Percentiles rank a stretch among this genome's conserved stretches.
Conservation (phyloP, 2,329 filamentous ascomycete genomes). For the Neofusicoccum kwambonambiense region DNA sequence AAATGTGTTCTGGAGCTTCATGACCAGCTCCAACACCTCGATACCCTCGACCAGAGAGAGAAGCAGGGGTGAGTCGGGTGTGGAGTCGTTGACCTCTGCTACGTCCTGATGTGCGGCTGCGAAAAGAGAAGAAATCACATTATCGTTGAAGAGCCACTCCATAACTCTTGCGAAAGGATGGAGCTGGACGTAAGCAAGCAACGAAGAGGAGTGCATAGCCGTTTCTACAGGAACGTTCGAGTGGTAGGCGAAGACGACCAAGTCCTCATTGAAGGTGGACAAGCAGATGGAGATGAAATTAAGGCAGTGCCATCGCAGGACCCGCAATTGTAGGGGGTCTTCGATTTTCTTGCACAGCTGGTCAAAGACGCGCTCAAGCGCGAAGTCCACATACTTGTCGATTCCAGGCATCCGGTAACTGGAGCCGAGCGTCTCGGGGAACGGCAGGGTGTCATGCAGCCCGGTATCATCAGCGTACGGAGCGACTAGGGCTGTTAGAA, state of each 20-base stretch:
- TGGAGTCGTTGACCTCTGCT: conserved; percentile 67
- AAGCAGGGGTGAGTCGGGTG: conserved; percentile 77
- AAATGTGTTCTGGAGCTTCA: conserved; percentile 89
- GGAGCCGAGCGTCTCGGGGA: conserved; percentile 80
- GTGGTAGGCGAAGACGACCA: conserved; percentile 80
- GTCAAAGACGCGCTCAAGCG: conserved; percentile 74
- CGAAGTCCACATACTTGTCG: conserved; percentile 89
- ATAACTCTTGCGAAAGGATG: conserved; percentile 94
- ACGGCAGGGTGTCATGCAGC: conserved; percentile 75
- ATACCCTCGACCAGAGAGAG: conserved; percentile 76
- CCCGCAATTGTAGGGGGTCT: conserved; percentile 64
- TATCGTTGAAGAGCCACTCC: conserved; percentile 98
- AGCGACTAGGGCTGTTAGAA: conserved; percentile 70
- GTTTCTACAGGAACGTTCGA: conserved; percentile 73
- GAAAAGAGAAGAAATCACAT: conserved; percentile 77
- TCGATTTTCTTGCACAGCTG: conserved; percentile 13
- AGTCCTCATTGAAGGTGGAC: conserved; percentile 87
- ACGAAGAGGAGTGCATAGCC: conserved; percentile 69
- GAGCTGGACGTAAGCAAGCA: conserved; percentile 77
- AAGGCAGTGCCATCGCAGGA: conserved; percentile 77
- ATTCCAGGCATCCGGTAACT: conserved; percentile 80
- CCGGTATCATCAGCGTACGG: conserved; percentile 62
- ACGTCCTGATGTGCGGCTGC: conserved; percentile 74
- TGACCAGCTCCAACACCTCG: conserved; percentile 76
- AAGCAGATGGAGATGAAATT: conserved; percentile 80